Conservation (phyloP, 345 rosid genomes). For the Murraya koenigii region DNA sequence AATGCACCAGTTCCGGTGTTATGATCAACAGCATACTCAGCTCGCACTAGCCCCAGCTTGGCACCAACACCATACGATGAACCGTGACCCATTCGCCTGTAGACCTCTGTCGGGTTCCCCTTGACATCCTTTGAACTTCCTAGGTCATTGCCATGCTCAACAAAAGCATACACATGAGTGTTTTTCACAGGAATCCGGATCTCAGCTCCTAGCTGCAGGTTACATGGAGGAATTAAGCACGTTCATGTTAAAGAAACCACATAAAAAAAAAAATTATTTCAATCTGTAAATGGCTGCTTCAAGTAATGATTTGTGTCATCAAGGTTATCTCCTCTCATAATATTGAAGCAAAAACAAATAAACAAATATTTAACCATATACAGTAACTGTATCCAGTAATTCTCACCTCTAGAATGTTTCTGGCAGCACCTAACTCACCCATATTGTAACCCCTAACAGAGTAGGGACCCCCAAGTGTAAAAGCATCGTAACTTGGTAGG, state of each 20-base stretch:
- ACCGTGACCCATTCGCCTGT: slow-evolving; percentile 88
- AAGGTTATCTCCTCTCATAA: not conserved
- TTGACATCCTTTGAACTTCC: slow-evolving; percentile 96
- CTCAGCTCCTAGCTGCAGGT: slow-evolving; percentile 88
- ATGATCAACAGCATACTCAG: slow-evolving; percentile 96
- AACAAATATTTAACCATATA: not conserved
- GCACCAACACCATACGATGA: slow-evolving; percentile 88
- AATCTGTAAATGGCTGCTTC: not conserved
- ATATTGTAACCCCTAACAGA: slow-evolving; percentile 98
- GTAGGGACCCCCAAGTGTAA: slow-evolving; percentile 97
- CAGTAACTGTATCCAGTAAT: not conserved
- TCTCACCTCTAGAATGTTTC: slow-evolving; percentile 85
- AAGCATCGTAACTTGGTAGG: slow-evolving; percentile 96
- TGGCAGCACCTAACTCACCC: slow-evolving; percentile 97
- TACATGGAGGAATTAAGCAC: slow-evolving; percentile 12
- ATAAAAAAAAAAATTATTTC: not conserved
- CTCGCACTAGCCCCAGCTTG: slow-evolving; percentile 85
- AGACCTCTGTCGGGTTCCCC: slow-evolving; percentile 95
- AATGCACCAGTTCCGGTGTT: slow-evolving; percentile 82
- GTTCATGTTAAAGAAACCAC: not conserved
- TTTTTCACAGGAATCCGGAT: slow-evolving; percentile 80
- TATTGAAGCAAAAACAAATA: not conserved
- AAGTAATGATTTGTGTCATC: not conserved
- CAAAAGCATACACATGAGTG: slow-evolving; percentile 83
- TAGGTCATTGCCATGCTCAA: slow-evolving; percentile 92